Evolutionary conservation across 1,139 yeast genomes (phyloP).

Genomic region (Kazachstania sp.): DNA sequence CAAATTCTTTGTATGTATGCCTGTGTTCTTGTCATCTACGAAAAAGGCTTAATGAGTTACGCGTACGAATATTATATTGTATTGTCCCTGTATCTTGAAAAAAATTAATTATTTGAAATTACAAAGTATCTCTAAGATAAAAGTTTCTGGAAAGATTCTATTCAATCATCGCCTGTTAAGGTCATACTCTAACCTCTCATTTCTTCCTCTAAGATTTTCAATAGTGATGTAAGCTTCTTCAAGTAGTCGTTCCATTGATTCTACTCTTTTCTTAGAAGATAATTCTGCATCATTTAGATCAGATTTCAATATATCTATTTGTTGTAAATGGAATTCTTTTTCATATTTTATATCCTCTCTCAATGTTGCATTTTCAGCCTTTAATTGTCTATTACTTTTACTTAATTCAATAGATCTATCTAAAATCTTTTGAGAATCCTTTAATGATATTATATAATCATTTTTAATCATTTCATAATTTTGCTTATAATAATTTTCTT

Average conservation of each 20-base stretch:
- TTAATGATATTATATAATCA: constrained; percentile 4
- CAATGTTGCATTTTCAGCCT: not conserved
- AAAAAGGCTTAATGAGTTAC: too few relatives aligned
- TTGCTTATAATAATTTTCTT: constrained; percentile 3
- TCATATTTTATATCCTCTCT: not conserved
- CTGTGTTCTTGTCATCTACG: too few relatives aligned
- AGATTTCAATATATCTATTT: not conserved
- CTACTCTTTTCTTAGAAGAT: not conserved
- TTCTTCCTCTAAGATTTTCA: too few relatives aligned
- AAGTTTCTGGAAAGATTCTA: too few relatives aligned
- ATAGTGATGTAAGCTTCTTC: not conserved
- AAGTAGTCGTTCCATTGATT: constrained; percentile 1
- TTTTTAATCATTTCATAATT: constrained; percentile 4
- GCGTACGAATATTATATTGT: too few relatives aligned
- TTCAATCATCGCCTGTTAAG: too few relatives aligned
- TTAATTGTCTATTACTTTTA: constrained; percentile 1
- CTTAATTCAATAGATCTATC: constrained; percentile 1
- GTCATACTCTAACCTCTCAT: too few relatives aligned
- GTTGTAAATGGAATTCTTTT: not conserved
- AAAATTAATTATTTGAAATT: too few relatives aligned
- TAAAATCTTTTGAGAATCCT: constrained; percentile 3
- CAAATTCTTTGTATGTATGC: too few relatives aligned
- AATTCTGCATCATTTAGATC: not conserved
- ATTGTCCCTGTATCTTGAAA: too few relatives aligned
- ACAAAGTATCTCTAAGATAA: too few relatives aligned